Evolutionary conservation across 2,329 filamentous ascomycete genomes (phyloP).

Genomic region (Phaeosphaeria sp.): DNA sequence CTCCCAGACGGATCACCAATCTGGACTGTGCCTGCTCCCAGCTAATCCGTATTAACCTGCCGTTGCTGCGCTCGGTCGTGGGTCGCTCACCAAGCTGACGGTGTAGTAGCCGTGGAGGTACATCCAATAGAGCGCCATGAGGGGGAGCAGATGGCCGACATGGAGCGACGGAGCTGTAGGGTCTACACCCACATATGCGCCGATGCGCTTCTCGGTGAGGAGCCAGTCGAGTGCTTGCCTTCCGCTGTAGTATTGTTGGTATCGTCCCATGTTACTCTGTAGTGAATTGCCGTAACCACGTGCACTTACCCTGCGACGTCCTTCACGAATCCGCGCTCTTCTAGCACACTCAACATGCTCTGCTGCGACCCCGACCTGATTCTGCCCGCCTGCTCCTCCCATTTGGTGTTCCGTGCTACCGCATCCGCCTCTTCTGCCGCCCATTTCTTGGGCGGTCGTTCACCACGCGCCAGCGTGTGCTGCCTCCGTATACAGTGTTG

Average conservation of each 20-base stretch:
- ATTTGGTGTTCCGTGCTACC: conserved; percentile 23
- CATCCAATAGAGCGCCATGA: conserved; percentile 87
- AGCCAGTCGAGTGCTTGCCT: conserved; percentile 66
- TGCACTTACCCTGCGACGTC: conserved; percentile 72
- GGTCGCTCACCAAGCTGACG: conserved; percentile 62
- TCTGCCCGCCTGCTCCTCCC: conserved; percentile 35
- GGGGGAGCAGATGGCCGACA: conserved; percentile 78
- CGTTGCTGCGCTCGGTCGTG: conserved; percentile 9
- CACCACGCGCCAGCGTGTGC: conserved; percentile 18
- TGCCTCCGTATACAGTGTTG: conserved; percentile 36
- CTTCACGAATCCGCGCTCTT: conserved; percentile 76
- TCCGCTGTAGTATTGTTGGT: conserved; percentile 39
- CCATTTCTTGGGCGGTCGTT: conserved; percentile 29
- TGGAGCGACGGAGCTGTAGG: conserved; percentile 82
- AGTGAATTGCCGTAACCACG: conserved; percentile 15
- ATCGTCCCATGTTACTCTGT: neutral
- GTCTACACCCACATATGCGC: conserved; percentile 82
- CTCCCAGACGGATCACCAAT: conserved; percentile 81
- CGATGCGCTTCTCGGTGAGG: conserved; percentile 70
- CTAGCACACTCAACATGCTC: conserved; percentile 67
- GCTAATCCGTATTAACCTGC: conserved; percentile 42
- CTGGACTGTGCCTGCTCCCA: conserved; percentile 78
- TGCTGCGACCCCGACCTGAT: conserved; percentile 39
- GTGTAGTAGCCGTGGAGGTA: conserved; percentile 76
- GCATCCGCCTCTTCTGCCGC: conserved; percentile 23